Percentiles rank a stretch among this genome's conserved stretches.
Evolutionary conservation across 2,329 filamentous ascomycete species (phyloP).

Genomic region (Plenodomus tracheiphilus): DNA sequence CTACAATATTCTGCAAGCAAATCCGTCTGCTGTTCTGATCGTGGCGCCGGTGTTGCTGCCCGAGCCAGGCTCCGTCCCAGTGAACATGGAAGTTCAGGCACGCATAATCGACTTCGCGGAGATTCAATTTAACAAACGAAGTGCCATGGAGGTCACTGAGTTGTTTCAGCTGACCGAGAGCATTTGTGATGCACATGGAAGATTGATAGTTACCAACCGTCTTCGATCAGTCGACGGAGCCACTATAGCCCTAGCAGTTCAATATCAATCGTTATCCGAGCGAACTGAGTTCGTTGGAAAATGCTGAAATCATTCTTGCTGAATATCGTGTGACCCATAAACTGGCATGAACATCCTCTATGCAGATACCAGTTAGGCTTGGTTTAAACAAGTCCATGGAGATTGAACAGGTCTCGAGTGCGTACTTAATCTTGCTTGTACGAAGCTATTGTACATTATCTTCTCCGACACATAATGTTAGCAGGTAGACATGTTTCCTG

Average conservation of each 20-base stretch:
- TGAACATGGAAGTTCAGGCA: slow-evolving; percentile 4
- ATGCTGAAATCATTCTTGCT: too few species aligned
- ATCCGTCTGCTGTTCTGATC: slow-evolving; percentile 29
- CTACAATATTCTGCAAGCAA: slow-evolving; percentile 34
- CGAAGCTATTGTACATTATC: too few species aligned
- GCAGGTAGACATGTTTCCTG: too few species aligned
- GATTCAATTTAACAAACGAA: slow-evolving; percentile 36
- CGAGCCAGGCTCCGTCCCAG: slow-evolving; percentile 5
- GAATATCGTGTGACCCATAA: too few species aligned
- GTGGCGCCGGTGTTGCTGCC: slow-evolving; percentile 28
- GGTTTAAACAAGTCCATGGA: too few species aligned
- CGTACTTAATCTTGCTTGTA: too few species aligned
- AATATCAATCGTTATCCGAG: slow-evolving; percentile 4
- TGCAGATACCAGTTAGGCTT: too few species aligned
- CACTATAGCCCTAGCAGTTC: slow-evolving; percentile 4
- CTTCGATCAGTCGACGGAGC: slow-evolving; percentile 8
- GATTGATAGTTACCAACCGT: slow-evolving; percentile 8
- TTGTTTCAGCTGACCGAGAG: slow-evolving; percentile 31
- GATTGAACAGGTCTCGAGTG: too few species aligned
- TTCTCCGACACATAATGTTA: too few species aligned
- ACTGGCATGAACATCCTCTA: too few species aligned
- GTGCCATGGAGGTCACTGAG: slow-evolving; percentile 30
- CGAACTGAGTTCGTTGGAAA: neutral
- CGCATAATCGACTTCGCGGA: slow-evolving; percentile 33
- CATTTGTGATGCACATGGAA: slow-evolving; percentile 20